phyloP scores from a whole-genome alignment of 768 basidiomycete genomes.

The Suillus subaureus region DNA sequence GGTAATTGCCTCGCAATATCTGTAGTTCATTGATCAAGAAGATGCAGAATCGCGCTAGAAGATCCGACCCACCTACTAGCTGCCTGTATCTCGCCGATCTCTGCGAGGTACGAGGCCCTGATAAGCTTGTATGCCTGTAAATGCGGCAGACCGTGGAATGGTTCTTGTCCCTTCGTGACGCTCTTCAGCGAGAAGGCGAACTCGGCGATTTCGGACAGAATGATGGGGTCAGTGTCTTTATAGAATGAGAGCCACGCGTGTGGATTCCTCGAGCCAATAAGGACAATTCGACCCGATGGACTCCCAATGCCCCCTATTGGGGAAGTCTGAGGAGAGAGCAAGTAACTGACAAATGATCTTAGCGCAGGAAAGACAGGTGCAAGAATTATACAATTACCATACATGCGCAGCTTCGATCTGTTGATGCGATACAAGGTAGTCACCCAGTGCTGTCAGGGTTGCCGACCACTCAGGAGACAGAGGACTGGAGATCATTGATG shows the following conservation, averaged over 20 bases:
- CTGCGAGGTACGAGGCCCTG: constrained; percentile 74
- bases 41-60: constrained; percentile 12
- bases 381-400: constrained; percentile 61
- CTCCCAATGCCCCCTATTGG: constrained; percentile 71
- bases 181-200: constrained; percentile 83
- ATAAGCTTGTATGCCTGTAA: constrained; percentile 88
- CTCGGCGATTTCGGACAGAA: constrained; percentile 90
- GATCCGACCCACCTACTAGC: constrained; percentile 66
- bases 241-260: constrained; percentile 49
- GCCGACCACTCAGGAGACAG: constrained; percentile 67
- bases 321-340: constrained; percentile 84
- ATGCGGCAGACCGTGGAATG: constrained; percentile 80
- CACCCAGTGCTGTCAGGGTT: constrained; percentile 82
- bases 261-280: constrained; percentile 74
- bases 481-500: constrained; percentile 81
- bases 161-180: constrained; percentile 80
- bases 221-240: constrained; percentile 72
- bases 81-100: constrained; percentile 74
- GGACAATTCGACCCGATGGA: constrained; percentile 64
- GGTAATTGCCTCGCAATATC: constrained; percentile 92
- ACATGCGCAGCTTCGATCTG: constrained; percentile 87
- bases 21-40: constrained; percentile 36
- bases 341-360: constrained; percentile 54
- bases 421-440: constrained; percentile 70
- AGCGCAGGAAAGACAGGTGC: constrained; percentile 1